These are phyloP conservation scores for Oropetium thomaeum DNA, from an alignment of 176 grass and related monocot species.

Conservation along the genomic window DNA sequence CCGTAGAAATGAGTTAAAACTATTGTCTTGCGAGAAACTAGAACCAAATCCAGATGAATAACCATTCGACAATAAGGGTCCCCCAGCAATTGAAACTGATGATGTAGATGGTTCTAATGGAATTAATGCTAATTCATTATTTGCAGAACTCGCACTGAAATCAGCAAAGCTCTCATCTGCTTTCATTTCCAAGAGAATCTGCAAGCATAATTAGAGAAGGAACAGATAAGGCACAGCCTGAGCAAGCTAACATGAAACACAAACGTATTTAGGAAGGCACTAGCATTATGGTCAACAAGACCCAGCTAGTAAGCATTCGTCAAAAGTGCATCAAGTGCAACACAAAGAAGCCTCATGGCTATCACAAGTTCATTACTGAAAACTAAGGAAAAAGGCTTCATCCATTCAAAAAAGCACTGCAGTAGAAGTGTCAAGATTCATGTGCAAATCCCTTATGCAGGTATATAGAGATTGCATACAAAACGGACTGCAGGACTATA, in stretches of 20 bases:
- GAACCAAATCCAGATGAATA: constrained; percentile 65
- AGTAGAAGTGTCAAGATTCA: background rate
- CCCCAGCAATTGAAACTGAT: constrained; percentile 85
- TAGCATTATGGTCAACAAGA: constrained; percentile 2
- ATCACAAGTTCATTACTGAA: constrained; percentile 12
- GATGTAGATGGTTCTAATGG: constrained; percentile 76
- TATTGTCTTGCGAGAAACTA: constrained; percentile 64
- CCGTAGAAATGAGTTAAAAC: constrained; percentile 48
- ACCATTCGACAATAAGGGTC: constrained; percentile 70
- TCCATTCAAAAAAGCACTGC: constrained; percentile 10
- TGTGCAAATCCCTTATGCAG: background rate
- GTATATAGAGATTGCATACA: background rate
- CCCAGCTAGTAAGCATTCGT: background rate
- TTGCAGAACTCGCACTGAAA: constrained; percentile 48
- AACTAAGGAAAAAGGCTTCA: background rate
- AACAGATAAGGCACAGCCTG: constrained; percentile 16
- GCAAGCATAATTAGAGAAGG: constrained; percentile 30
- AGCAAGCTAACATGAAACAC: background rate
- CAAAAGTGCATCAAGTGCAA: constrained; percentile 5
- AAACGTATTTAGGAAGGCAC: background rate
- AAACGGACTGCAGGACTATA: background rate
- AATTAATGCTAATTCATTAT: constrained; percentile 85
- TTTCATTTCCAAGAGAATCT: constrained; percentile 76
- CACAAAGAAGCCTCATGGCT: background rate
- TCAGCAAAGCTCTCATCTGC: constrained; percentile 36